phyloP scores from a whole-genome alignment of 192 early-diverging fungal genomes.

The Funneliformis geosporum region DNA sequence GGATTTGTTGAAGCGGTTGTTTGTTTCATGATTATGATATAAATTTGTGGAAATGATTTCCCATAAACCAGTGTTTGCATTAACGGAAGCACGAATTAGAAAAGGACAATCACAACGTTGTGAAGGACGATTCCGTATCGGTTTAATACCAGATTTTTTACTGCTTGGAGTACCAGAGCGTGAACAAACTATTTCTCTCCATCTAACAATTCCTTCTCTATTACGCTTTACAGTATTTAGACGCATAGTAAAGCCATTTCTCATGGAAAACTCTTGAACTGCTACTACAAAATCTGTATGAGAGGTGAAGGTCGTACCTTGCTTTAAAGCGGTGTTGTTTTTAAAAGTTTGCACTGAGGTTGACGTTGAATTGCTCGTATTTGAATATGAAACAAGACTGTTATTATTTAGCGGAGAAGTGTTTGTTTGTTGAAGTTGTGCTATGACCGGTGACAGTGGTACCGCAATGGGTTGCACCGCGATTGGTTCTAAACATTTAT shows the following conservation, averaged over 20 bases:
- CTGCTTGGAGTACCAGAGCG: conserved; percentile 3
- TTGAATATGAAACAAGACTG: background rate
- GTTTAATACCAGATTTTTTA: conserved; percentile 13
- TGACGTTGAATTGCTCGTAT: background rate
- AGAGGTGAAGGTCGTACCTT: background rate
- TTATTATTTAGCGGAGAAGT: background rate
- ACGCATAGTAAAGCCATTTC: conserved; percentile 10
- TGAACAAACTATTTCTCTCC: conserved; percentile 25
- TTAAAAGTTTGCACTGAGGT: background rate
- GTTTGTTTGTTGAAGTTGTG: background rate
- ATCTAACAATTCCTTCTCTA: conserved; percentile 4
- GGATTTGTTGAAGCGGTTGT: background rate
- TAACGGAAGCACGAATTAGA: conserved; percentile 3
- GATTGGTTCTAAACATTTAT: background rate
- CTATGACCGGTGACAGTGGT: background rate
- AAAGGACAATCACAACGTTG: conserved; percentile 15
- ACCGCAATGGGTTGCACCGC: background rate
- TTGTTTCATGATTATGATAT: conserved; percentile 9
- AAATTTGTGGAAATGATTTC: conserved; percentile 18
- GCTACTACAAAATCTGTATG: conserved; percentile 20
- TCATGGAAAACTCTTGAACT: conserved; percentile 9
- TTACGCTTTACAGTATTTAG: conserved; percentile 2
- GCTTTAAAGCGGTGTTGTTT: background rate
- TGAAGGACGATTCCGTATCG: conserved; percentile 17
- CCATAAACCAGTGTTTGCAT: conserved; percentile 7